Evolutionary conservation across 148 eudicot species (phyloP).

Genomic region (Oxyria digyna): DNA sequence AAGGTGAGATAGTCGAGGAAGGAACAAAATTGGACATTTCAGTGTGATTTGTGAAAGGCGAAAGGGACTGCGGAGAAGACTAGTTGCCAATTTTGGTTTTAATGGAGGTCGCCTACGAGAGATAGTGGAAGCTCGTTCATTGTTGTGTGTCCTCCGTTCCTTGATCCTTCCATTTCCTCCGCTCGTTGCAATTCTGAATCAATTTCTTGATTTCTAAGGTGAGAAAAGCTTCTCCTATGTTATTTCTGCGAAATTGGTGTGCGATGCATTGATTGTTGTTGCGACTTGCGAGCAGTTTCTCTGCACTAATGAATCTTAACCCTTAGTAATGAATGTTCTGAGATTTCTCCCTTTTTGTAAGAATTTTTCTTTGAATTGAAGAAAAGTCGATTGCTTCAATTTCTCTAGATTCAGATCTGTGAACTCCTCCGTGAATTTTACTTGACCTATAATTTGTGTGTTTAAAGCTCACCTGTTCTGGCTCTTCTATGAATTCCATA

Average conservation of each 20-base stretch:
- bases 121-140: neutral
- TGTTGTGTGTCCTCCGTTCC: neutral
- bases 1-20: neutral
- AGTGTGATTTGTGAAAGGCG: slow-evolving; percentile 2
- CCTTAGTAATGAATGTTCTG: neutral
- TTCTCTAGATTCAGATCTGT: slow-evolving; percentile 4
- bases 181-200: neutral
- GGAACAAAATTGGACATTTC: neutral
- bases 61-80: neutral
- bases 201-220: neutral
- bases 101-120: neutral
- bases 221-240: neutral
- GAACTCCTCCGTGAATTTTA: neutral
- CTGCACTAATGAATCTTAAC: neutral
- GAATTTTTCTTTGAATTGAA: neutral
- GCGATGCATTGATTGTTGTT: neutral
- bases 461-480: neutral
- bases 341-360: neutral
- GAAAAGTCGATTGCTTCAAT: neutral
- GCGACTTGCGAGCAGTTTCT: neutral
- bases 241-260: neutral
- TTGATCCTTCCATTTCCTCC: no score
- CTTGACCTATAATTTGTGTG: neutral
- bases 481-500: neutral
- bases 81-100: neutral